phyloP scores from a whole-genome alignment of 371 early-diverging fungal genomes.

The Mucor saturninus region DNA sequence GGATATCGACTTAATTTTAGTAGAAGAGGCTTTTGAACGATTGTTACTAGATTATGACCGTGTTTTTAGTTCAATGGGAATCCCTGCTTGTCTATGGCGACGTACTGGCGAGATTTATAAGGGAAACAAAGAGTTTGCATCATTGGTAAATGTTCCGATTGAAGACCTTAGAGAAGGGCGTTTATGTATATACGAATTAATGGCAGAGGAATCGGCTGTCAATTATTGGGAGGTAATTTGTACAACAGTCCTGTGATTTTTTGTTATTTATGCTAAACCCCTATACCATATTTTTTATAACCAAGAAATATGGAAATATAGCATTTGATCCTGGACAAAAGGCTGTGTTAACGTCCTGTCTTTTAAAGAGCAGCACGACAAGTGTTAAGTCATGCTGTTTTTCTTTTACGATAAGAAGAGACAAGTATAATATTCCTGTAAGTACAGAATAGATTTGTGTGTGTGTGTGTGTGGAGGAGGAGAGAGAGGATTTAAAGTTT shows the following conservation, averaged over 20 bases:
- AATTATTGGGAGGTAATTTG: constrained; percentile 82
- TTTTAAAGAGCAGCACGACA: constrained; percentile 61
- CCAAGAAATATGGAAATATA: constrained; percentile 89
- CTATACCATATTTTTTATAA: too few relatives aligned
- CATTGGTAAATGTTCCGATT: constrained; percentile 80
- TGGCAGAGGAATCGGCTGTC: constrained; percentile 91
- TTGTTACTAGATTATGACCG: constrained; percentile 91
- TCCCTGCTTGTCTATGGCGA: constrained; percentile 93
- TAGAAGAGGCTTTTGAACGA: constrained; percentile 94
- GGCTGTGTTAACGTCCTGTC: constrained; percentile 89
- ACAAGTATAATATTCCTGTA: constrained; percentile 84
- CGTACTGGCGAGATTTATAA: constrained; percentile 96
- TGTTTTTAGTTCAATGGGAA: constrained; percentile 92
- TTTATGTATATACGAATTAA: constrained; percentile 89
- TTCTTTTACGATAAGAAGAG: constrained; percentile 90
- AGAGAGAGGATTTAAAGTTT: background rate
- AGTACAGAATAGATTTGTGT: constrained; percentile 1
- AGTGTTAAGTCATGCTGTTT: constrained; percentile 82
- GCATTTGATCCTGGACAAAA: constrained; percentile 95
- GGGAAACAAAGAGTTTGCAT: constrained; percentile 92
- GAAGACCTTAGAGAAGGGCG: constrained; percentile 77
- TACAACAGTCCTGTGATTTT: too few relatives aligned
- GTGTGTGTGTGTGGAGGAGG: too few relatives aligned
- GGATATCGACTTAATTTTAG: constrained; percentile 89
- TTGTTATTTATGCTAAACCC: too few relatives aligned